These are phyloP conservation scores for Cocos nucifera DNA, from an alignment of 176 grass and related monocot genomes.

Conservation along the genomic window DNA sequence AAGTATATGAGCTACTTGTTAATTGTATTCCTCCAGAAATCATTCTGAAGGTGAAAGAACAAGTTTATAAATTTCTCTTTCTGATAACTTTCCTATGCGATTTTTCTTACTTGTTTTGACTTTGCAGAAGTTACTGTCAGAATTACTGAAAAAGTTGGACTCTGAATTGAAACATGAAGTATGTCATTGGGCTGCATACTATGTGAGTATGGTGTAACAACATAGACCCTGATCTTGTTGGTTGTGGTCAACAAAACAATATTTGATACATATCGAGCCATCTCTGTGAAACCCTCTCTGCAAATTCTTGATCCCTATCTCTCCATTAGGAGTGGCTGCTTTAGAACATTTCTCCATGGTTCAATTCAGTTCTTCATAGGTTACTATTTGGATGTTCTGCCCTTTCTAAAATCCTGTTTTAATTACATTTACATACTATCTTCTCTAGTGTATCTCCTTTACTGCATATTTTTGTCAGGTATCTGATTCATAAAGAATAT, in stretches of 20 bases:
- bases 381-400: no score
- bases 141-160: conserved; percentile 90
- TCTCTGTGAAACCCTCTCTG: background rate
- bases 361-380: no score
- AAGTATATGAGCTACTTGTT: conserved; percentile 92
- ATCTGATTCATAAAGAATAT: no score
- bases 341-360: no score
- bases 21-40: conserved; percentile 97
- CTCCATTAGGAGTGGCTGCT: no score
- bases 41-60: conserved; percentile 71
- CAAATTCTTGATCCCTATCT: background rate
- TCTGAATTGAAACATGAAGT: conserved; percentile 94
- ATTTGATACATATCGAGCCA: no score
- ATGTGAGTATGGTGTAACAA: conserved; percentile 49
- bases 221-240: no score
- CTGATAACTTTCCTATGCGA: background rate
- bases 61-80: background rate
- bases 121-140: conserved; percentile 73
- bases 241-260: no score
- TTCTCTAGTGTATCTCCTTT: no score
- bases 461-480: no score
- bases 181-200: conserved; percentile 96
- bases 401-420: no score
- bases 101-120: conserved; percentile 21
- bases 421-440: no score